Evolutionary conservation across 306 rosid genomes (phyloP).

Genomic region (Fragaria nilgerrensis): DNA sequence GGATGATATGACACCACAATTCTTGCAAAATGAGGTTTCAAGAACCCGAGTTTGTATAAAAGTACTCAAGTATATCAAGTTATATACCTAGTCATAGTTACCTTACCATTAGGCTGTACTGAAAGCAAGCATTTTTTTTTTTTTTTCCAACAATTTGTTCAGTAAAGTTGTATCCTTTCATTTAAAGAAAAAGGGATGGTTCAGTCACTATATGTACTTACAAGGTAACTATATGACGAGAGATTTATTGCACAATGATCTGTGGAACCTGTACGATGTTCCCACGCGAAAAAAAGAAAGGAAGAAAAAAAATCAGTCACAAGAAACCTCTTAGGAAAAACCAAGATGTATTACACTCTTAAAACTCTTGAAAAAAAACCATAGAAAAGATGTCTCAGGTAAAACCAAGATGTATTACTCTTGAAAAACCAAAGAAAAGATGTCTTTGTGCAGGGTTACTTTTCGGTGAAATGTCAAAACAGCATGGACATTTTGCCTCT

Average conservation of each 20-base stretch:
- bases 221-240: background rate
- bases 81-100: background rate
- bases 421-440: background rate
- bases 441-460: background rate
- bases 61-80: background rate
- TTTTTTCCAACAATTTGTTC: background rate
- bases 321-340: background rate
- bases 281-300: background rate
- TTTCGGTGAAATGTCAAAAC: constrained; percentile 1
- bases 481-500: background rate
- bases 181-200: background rate
- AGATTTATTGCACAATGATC: background rate
- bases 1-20: background rate
- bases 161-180: background rate
- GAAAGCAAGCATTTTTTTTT: background rate
- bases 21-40: background rate
- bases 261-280: background rate
- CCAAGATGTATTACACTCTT: background rate
- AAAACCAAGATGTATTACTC: background rate
- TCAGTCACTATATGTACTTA: background rate
- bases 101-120: background rate
- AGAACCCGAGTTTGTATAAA: background rate
- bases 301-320: background rate
- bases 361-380: background rate
- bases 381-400: background rate